Base-by-base conservation (phyloP, 768 basidiomycete genomes). In the Lepiota venenata region DNA sequence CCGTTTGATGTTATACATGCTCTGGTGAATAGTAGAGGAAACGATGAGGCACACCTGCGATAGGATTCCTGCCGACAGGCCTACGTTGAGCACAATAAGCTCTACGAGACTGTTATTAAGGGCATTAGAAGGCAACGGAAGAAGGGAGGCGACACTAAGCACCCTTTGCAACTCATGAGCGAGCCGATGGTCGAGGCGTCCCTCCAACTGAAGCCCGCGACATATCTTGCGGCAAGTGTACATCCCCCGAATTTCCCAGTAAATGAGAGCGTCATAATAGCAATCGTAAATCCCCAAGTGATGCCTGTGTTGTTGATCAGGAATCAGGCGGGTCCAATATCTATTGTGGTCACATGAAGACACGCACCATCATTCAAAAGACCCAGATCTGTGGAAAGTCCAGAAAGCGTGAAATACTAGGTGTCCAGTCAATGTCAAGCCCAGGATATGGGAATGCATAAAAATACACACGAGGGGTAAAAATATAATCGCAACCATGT, bases 151-250 rank as follows among this genome's bases (percentile, higher is more conserved):
- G 46, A 3, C 2, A 11, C 9, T 32, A 61, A 75, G 35, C 54
- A 88, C 88, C 93, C 94, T 78, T 98, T 95, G 65, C 94, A 96
- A 63, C 87, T 90, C 95, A 99, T 98, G 48, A 98, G 67, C 12
- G 89, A 85, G 0, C 97, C 97, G 47, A 98, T 87, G 0, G 93
- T 85, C 35, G 83, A 77, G 0, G 87, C 71, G 64, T 98, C 96
- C 37, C 96, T 77, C 82, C 83, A 87, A 6, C 71, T 79, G 69
- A 92, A 98, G 0, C 87, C 85, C 7, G 84, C 89, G 9, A 78
- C 61, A 27, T 79, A 73, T 39, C 74, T 72, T 0, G 94, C 89
- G 0, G 88, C 87, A 5, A 85, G 51, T 0, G 82, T 76, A 62
- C 93, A 96, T 5, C 91, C 93, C 4, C 87, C 78, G 64, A 98